Base-by-base conservation (phyloP, 345 rosid species). In the Boechera divaricarpa region DNA sequence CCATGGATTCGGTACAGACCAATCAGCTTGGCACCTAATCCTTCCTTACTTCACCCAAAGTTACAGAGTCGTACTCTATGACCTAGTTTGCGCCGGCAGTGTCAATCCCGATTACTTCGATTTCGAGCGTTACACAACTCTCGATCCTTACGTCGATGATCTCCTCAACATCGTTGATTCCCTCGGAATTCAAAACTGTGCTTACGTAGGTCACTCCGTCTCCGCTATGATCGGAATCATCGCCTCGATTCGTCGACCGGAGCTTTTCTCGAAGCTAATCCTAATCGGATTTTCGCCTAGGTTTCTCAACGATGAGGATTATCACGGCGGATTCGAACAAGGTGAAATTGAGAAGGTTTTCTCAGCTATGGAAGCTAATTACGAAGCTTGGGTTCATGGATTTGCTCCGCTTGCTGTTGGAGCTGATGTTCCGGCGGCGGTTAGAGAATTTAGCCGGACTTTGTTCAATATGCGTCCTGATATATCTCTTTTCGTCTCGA, bases 391-490 rank as follows among this genome's bases (percentile, higher is more conserved):
- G 97, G 97, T 87, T 24, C 82, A 70, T 2, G 95, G 98, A 2
- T 87, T 74, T 26, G 98, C 95, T 1, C 95, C 97, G 1, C 52
- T 90, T 0, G 87, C 97, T 0, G 93, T 91, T 2, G 97, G 95
- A 5, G 89, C 95, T 0, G 98, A 93, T 66, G 97, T 93, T 38
- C 97, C 97, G 0, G 77, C 75, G 4, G 98, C 97, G 45, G 93
- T 93, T 21, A 84, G 90, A 39, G 97, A 93, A 73, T 91, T 91
- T 56, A 91, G 95, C 78, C 81, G 92, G 78, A 93, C 98, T 18
- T 73, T 93, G 38, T 93, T 93, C 81, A 93, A 93, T 53, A 93
- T 93, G 98, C 85, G 98, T 42, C 97, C 97, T 0, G 97, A 93
- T 80, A 93, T 93, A 11, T 74, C 98, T 2, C 68, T 93, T 4